Base-by-base conservation (phyloP, 805 yeast genomes). In the Teunomyces stri region DNA sequence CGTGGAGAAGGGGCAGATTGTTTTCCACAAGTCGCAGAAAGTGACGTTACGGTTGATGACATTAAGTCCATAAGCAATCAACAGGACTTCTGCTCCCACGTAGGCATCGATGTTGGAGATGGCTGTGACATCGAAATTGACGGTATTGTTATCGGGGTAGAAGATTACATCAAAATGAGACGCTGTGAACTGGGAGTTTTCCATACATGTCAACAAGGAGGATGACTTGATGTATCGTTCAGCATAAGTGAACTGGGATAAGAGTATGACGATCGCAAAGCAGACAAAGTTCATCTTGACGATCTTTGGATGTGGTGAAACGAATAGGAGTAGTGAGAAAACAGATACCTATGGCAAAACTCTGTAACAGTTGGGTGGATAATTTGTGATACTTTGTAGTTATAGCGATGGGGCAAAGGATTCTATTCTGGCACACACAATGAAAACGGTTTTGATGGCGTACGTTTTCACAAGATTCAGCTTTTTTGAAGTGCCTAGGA, bases 151-250 rank as follows among this genome's bases (percentile, higher is more conserved):
- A 39, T 66, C 74, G 3, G 96, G 96, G 59, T 70, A 84, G 64
- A 77, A 88, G 37, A 68, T 68, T 44, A 91, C 95, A 57, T 88
- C 87, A 61, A 94, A 91, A 54, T 75, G 80, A 6, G 90, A 80
- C 4, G 97, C 92, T 2, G 96, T 82, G 57, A 94, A 82, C 62
- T 82, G 85, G 6, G 99, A 91, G 64, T 87, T 74, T 37, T 82
- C 85, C 96, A 90, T 91, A 72, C 99, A 94, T 34, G 98, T 88
- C 56, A 92, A 72, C 55, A 94, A 74, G 6, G 97, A 89, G 15
- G 81, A 65, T 0, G 94, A 79, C 52, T 66, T 70, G 47, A 83
- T 63, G 47, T 54, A 57, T 25, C 51, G 53, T 21, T 36, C 52
- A 20, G 64, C 72, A 6, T 47, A 27, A 6, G 51, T 58, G 6